A percentile compares a stretch with the other conserved stretches of the same genome.
Conservation (phyloP, 2,329 filamentous ascomycete genomes). For the Aspergillus sp. region DNA sequence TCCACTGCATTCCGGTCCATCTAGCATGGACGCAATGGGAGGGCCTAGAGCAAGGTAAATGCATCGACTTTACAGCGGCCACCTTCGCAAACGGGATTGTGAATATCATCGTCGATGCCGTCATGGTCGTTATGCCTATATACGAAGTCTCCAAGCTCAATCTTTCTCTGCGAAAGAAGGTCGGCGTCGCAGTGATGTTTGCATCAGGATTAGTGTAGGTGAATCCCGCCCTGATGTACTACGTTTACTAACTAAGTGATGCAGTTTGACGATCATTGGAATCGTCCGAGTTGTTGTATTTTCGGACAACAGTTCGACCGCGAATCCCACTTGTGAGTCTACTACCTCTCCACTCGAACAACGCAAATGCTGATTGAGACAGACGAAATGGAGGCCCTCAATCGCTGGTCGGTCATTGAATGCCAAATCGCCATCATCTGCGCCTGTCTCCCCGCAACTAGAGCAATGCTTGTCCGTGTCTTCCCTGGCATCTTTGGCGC, state of each 20-base stretch:
- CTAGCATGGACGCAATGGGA: conserved; percentile 22
- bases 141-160: conserved; percentile 24
- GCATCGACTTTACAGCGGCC: conserved; percentile 21
- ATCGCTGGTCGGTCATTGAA: conserved; percentile 31
- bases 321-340: neutral
- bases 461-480: conserved; percentile 22
- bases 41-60: conserved; percentile 12
- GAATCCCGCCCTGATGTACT: neutral
- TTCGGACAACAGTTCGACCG: neutral
- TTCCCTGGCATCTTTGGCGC: conserved; percentile 19
- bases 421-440: conserved; percentile 27
- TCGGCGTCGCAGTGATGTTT: conserved; percentile 20
- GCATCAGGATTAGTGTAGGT: conserved; percentile 20
- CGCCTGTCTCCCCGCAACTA: conserved; percentile 26
- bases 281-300: neutral
- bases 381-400: conserved; percentile 24
- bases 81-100: conserved; percentile 19
- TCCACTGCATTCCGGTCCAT: conserved; percentile 22
- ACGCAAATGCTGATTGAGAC: neutral
- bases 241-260: neutral
- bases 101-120: conserved; percentile 21
- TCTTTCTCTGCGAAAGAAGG: conserved; percentile 16
- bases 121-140: conserved; percentile 23
- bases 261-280: neutral
- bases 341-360: neutral